A percentile compares a stretch with the other conserved stretches of the same genome.
These are phyloP conservation scores for Boletus vermiculosoides DNA, from an alignment of 768 basidiomycete species.

Conservation along the genomic window DNA sequence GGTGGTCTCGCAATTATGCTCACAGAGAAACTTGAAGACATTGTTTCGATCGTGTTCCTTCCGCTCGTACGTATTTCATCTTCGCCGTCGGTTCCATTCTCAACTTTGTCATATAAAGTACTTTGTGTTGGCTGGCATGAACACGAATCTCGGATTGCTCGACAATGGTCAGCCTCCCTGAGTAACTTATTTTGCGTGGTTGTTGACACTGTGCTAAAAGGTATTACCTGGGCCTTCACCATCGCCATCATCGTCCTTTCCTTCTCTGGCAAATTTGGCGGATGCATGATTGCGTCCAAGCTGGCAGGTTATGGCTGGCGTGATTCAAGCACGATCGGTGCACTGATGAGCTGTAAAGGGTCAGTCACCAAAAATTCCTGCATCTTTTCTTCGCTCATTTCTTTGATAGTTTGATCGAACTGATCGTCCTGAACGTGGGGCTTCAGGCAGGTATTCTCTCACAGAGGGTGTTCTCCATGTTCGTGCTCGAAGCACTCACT, in stretches of 20 bases:
- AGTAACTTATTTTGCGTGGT: background rate
- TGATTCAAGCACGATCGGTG: conserved; percentile 81
- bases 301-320: conserved; percentile 72
- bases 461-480: conserved; percentile 86
- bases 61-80: conserved; percentile 55
- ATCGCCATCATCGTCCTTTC: conserved; percentile 76
- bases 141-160: conserved; percentile 83
- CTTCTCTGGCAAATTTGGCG: conserved; percentile 87
- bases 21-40: conserved; percentile 21
- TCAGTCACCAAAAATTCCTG: conserved; percentile 25
- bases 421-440: conserved; percentile 96
- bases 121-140: conserved; percentile 89
- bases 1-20: too few species aligned
- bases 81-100: background rate
- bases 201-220: conserved; percentile 32
- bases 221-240: conserved; percentile 86
- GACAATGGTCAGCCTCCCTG: conserved; percentile 53
- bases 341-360: conserved; percentile 97
- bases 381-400: background rate
- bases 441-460: conserved; percentile 76
- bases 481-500: conserved; percentile 80
- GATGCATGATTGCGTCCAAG: conserved; percentile 70
- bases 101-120: conserved; percentile 49
- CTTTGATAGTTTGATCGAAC: conserved; percentile 70
- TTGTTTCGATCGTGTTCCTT: conserved; percentile 86